Evolutionary conservation across 78 protist genomes (phyloP), one percentile per base, ranked within the genome.

Genomic region (Dictyostelium capitatum): DNA sequence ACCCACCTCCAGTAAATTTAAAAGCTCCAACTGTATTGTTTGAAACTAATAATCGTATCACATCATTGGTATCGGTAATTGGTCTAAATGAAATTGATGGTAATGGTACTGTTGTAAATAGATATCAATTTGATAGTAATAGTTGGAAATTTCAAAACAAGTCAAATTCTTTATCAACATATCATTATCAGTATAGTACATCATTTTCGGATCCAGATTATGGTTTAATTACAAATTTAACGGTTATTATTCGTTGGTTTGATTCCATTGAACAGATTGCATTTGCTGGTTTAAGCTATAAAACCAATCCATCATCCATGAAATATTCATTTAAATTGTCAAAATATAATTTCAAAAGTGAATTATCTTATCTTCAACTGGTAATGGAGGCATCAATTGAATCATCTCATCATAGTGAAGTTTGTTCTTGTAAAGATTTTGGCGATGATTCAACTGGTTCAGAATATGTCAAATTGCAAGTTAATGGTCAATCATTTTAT

Each of bases 371-470:
- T 48, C 64, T 84, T 0, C 92, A 84, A 75, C 46, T 84, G 5
- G 32, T 84, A 4, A 84, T 84, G 92, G 78, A 80, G 4, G 65
- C 77, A 6, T 56, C 77, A 8, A 72, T 72, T 11, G 79, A 73
- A 46, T 73, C 80, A 0, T n/a, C 72, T 14, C 15, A 23, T 37
- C 65, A 75, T 50, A 43, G 20, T 43, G 79, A 72, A n/a, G 8
- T 72, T 72, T 32, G 79, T 10, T 72, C 79, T 6, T 72, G 54
- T 43, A 79, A 54, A 19, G 82, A 75, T 15, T 15, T 0, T 50
- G 82, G 82, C 19, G 46, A 75, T 25, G 56, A 46, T 73, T 25
- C 25, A 6, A 50, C 82, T 7, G 64, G 51, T 6, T 75, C 82
- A 0, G 65, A 75, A 25, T 75, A 48, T 20, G 37, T 74, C 19